Base-by-base conservation (phyloP, 768 basidiomycete species). In the Botryobasidium botryosum region DNA sequence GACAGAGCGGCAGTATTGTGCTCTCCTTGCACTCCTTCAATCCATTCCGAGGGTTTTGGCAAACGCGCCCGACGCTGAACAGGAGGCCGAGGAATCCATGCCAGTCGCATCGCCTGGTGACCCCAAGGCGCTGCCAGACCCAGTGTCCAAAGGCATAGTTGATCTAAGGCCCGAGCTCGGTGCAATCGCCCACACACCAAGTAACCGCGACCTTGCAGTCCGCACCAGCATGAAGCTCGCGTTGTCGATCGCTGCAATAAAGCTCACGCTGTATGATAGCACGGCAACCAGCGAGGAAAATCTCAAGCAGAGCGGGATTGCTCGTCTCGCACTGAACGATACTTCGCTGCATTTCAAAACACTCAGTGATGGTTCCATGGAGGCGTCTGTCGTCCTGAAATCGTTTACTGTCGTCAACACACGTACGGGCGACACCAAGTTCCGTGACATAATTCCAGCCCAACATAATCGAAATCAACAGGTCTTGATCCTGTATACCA, bases 381-480 rank as follows among this genome's bases (percentile, higher is more conserved):
- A 94, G 59, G 78, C 81, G 2, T 90, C 94, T 60, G 63, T 96
- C 39, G 68, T 88, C 23, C 61, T 96, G n/a, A 75, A 77, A 53
- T 91, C 92, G 0, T 79, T 97, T 56, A 87, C 87, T 1, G 79
- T 96, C 68, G 77, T 72, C 59, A 91, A 92, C 57, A 96, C 79
- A 2, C 70, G 79, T 43, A 72, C 83, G 0, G 85, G 86, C 5
- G 66, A 67, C 38, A 82, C 86, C 21, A 79, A 72, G 54, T 96
- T 90, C 66, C 74, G 90, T 33, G 91, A 97, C 59, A 90, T 99
- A 46, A 84, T 99, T 49, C 92, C 94, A 10, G 81, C 86, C 12
- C 72, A 77, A 46, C 87, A 94, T 53, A 72, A 79, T 48, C 68
- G 83, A 41, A 90, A 91, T 48, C 87, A 94, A 39, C 65, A 67